Evolutionary conservation across 116 monocot species (phyloP), one percentile per base, ranked within the genome.

Genomic region (Cymodocea nodosa): DNA sequence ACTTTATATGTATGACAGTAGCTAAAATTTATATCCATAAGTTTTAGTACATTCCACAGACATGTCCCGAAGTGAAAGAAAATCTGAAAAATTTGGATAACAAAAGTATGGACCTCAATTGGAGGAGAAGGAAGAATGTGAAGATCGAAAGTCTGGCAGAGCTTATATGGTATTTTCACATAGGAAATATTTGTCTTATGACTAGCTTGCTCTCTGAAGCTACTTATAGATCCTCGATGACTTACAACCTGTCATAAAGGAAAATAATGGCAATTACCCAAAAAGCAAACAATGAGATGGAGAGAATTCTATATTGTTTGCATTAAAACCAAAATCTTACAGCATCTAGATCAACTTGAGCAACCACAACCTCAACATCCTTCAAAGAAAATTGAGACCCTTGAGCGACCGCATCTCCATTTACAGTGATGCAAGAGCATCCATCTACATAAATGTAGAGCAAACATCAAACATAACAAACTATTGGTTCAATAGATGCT

Each of bases 301-400:
- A 36, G 36, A 10, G 37, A 9, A 8, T 40, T 35, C 16, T 39
- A 37, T n/a, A 40, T 39, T 39, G 0, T 67, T 30, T 24, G 53
- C 4, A 51, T 67, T 35, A 13, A 19, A 16, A 52, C 34, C 18
- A 67, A 35, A 59, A 51, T 35, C 88, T 84, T 81, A 98, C 92
- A 50, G 92, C 92, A 83, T 99, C 92, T 73, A 99, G 82, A 81
- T 92, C 92, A 57, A 89, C 89, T 67, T 73, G 53, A 59, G 92
- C 98, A 74, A 65, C 73, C 75, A 86, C 76, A 71, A 97, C 88
- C 78, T 97, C 97, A 55, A 86, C 73, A 71, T 97, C 97, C 70
- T 88, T 91, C 80, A 97, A 79, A 65, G 97, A 97, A 77, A 97
- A 97, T 58, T 97, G 97, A 70, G 97, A 97, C 70, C 91, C 97